Evolutionary conservation across 2,329 filamentous ascomycete species (phyloP).

Genomic region (Phoma sp.): DNA sequence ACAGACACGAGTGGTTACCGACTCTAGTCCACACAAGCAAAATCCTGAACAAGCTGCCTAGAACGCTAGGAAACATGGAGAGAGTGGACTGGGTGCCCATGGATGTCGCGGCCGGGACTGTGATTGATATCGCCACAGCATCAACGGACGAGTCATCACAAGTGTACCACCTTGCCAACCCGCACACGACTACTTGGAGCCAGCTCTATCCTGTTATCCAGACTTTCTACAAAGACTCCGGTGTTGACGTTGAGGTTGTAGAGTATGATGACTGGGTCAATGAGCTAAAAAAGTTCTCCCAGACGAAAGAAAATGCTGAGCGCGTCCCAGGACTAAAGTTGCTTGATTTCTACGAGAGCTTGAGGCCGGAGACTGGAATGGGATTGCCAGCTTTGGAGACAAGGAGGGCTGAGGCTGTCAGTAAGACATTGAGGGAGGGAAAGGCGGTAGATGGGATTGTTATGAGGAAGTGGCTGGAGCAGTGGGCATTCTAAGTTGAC

Average conservation of each 20-base stretch:
- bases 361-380: not conserved
- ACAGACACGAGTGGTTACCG: constrained; percentile 36
- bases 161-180: constrained; percentile 13
- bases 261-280: constrained; percentile 14
- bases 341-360: constrained; percentile 14
- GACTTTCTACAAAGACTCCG: not conserved
- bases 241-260: not conserved
- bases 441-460: not conserved
- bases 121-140: constrained; percentile 6
- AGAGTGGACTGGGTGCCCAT: constrained; percentile 37
- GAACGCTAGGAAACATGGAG: constrained; percentile 22
- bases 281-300: constrained; percentile 9
- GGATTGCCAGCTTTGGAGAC: constrained; percentile 13
- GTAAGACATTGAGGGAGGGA: constrained; percentile 1
- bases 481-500: constrained; percentile 4
- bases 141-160: not conserved
- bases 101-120: constrained; percentile 16
- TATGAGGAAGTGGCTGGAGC: constrained; percentile 7
- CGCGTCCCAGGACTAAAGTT: constrained; percentile 14
- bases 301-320: constrained; percentile 20
- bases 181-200: constrained; percentile 9
- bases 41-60: constrained; percentile 25
- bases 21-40: constrained; percentile 32
- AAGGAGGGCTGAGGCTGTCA: not conserved
- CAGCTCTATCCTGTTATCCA: constrained; percentile 7